Conservation (phyloP, 345 rosid species). For the Aquilaria malaccensis region DNA sequence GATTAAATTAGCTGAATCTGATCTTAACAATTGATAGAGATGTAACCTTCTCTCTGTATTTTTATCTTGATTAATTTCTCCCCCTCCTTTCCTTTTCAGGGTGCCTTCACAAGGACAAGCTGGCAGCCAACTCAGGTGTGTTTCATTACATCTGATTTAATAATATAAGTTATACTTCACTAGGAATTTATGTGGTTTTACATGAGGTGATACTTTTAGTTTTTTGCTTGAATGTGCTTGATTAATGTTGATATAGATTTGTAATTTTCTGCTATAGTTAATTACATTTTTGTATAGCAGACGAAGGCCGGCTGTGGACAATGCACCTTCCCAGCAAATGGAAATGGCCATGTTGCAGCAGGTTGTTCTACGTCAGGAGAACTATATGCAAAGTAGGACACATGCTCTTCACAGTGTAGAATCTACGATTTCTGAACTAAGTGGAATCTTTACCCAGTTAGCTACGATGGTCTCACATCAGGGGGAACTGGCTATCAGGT, state of each 20-base stretch:
- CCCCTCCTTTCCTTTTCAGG: constrained; percentile 25
- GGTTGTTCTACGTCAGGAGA: constrained; percentile 72
- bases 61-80: neutral
- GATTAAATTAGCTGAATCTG: too few relatives aligned
- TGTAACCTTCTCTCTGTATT: too few relatives aligned
- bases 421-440: constrained; percentile 81
- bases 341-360: constrained; percentile 91
- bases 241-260: neutral
- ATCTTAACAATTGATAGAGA: too few relatives aligned
- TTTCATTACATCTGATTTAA: neutral
- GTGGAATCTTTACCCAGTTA: constrained; percentile 83
- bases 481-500: constrained; percentile 91
- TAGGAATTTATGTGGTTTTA: neutral
- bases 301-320: constrained; percentile 75
- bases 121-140: constrained; percentile 80
- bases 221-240: too few relatives aligned
- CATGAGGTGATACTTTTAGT: neutral
- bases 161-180: neutral
- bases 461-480: constrained; percentile 93
- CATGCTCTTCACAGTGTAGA: constrained; percentile 80
- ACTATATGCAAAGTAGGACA: constrained; percentile 58
- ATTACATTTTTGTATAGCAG: constrained; percentile 30
- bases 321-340: constrained; percentile 61
- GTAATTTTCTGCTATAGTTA: neutral
- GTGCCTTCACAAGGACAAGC: constrained; percentile 46